These are phyloP conservation scores for Adansonia digitata DNA, from an alignment of 345 rosid species.

Conservation along the genomic window DNA sequence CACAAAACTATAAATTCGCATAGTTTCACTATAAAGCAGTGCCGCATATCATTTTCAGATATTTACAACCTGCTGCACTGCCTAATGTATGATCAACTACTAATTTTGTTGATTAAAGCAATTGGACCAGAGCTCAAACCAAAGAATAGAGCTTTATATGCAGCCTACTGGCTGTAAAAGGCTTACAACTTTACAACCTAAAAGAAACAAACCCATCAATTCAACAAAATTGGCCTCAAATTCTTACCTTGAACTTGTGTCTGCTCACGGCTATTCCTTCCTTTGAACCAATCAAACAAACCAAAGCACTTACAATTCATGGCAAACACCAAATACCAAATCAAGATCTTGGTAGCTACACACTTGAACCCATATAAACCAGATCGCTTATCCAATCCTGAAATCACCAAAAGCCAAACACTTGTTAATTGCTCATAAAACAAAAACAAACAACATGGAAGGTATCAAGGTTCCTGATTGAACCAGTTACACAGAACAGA, in stretches of 20 bases:
- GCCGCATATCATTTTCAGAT: not conserved
- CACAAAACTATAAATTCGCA: not conserved
- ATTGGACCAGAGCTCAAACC: not conserved
- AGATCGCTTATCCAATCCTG: conserved; percentile 13
- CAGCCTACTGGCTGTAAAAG: not conserved
- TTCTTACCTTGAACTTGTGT: conserved; percentile 49
- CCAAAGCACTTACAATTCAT: conserved; percentile 62
- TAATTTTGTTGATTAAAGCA: too few relatives aligned
- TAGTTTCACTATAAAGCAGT: not conserved
- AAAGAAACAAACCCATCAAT: not conserved
- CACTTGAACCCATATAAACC: conserved; percentile 13
- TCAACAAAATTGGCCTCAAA: too few relatives aligned
- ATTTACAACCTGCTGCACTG: not conserved
- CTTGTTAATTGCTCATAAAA: not conserved
- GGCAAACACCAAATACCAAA: conserved; percentile 16
- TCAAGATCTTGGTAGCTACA: conserved; percentile 5
- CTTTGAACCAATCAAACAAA: conserved; percentile 30
- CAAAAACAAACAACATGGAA: not conserved
- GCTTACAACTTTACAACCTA: not conserved
- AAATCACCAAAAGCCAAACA: not conserved
- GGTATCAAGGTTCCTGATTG: not conserved
- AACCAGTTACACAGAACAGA: not conserved
- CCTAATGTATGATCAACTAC: too few relatives aligned
- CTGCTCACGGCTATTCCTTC: conserved; percentile 23
- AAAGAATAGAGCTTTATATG: not conserved